Base-by-base conservation (phyloP, 768 basidiomycete species). In the Filobasidium floriforme region DNA sequence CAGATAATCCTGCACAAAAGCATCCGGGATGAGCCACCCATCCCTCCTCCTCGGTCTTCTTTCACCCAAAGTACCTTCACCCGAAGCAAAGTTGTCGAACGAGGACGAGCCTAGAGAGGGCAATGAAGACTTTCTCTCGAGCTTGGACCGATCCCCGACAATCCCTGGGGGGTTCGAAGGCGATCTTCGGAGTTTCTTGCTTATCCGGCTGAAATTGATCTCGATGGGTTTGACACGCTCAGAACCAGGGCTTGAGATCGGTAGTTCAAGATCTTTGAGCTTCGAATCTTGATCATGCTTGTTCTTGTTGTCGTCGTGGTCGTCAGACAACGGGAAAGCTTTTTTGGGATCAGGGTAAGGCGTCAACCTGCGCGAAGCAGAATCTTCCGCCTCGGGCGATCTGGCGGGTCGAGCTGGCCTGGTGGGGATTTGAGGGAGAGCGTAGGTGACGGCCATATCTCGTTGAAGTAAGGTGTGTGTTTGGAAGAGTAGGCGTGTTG, bases 321-420 rank as follows among this genome's bases (percentile, higher is more conserved):
- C 46, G 14, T 49, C 46, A 4, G 46, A 49, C 15, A 49, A 12
- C 2, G 46, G 46, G 22, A 49, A 49, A 15, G 46, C 22, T 14
- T 49, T 15, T 49, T 15, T 18, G 37, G 24, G 28, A 60, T 60
- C 26, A 37, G 40, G 59, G 32, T 32, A 41, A 22, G 59, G 32
- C 32, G 32, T 57, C 55, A 57, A 24, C 14, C 46, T 49, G 46
- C 46, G 59, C 59, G 32, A 60, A 12, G 59, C n/a, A n/a, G 32
- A 32, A 37, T n/a, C 59, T 60, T 37, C 32, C 32, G 32, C 32
- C 32, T 37, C 32, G 32, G 32, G 9, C 32, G 32, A 37, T 37
- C 32, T 37, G 32, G 32, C 32, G 9, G 32, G 32, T 37, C 32
- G 32, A 37, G 4, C 32, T 37, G 32, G 4, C 32, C 9, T 37